Base-by-base conservation (phyloP, 805 yeast genomes). In the Candida ortonii region DNA sequence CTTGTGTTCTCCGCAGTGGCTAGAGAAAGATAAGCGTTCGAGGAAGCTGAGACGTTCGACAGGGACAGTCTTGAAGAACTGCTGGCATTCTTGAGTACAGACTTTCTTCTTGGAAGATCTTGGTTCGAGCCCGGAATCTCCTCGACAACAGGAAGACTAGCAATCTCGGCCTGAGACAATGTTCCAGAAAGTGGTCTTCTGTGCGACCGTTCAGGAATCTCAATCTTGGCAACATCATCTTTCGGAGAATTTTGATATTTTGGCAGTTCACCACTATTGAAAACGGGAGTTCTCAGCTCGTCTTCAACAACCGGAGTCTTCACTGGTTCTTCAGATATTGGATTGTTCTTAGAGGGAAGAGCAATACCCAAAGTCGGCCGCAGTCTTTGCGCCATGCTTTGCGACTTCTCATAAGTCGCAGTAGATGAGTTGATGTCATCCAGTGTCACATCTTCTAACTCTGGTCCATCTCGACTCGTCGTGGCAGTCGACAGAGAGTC, bases 1-100 rank as follows among this genome's bases (percentile, higher is more conserved):
- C 88, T 68, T 0, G 93, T 84, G 55, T 84, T 84, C 51, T 83
- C 88, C 1, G 89, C 89, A 0, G 93, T 84, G 1, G 89, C 71
- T 34, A 80, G 58, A 0, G 85, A 78, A 27, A 81, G 52, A 47
- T 81, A 81, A 0, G 84, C 87, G 39, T 70, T 72, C 17, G 73
- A 73, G 0, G 85, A 84, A 2, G 82, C 67, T 4, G 64, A 53
- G 8, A 39, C 21, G 33, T 34, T 46, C 23, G 32, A 43, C 19
- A 41, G 22, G 0, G 60, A 46, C 25, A 39, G 28, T 25, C 39
- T 30, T n/a, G 51, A 36, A 2, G 46, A 22, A 9, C 29, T 43
- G 27, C 36, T 35, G 13, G 55, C 30, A 25, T 57, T 59, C 31
- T 75, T 75, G 66, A 75, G 61, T 12, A 76, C 80, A 1, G 79